A percentile compares a stretch with the other conserved stretches of the same genome.
Conservation (phyloP, 352 stramenopile species). For the Globisporangium uncinulatum region DNA sequence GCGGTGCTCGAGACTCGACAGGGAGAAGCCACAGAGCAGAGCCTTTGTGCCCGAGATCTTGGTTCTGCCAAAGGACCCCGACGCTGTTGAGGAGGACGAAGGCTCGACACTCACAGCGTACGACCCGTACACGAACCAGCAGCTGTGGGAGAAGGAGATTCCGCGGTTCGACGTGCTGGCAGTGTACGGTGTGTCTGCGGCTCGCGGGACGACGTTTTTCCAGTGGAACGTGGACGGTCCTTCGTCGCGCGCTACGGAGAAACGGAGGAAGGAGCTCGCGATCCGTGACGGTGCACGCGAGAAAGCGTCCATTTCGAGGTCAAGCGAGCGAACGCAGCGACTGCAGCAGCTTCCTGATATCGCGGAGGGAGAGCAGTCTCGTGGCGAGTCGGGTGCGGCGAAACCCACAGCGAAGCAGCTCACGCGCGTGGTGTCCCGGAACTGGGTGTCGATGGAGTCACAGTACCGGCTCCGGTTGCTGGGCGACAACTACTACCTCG, state of each 20-base stretch:
- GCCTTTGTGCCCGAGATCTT: conserved; percentile 40
- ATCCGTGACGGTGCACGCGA: background rate
- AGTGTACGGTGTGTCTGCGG: conserved; percentile 56
- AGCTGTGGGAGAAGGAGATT: conserved; percentile 72
- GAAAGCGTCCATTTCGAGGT: background rate
- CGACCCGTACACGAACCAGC: conserved; percentile 61
- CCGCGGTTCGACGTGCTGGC: conserved; percentile 66
- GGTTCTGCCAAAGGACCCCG: conserved; percentile 51
- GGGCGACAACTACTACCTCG: conserved; percentile 57
- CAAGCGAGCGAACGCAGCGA: background rate
- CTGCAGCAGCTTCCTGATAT: conserved; percentile 1
- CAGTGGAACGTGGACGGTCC: conserved; percentile 68
- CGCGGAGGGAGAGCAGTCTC: background rate
- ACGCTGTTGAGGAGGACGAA: conserved; percentile 42
- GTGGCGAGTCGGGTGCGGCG: background rate
- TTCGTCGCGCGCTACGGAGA: conserved; percentile 30
- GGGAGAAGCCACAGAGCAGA: conserved; percentile 6
- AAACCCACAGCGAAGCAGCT: conserved; percentile 18
- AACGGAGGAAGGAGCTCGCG: conserved; percentile 1
- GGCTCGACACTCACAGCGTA: conserved; percentile 66
- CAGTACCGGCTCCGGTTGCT: conserved; percentile 46
- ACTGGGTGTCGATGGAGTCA: conserved; percentile 30
- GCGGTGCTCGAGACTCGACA: conserved; percentile 31
- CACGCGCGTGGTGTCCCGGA: conserved; percentile 14
- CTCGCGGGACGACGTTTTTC: conserved; percentile 51